Percentiles rank a stretch among this genome's conserved stretches.
Evolutionary conservation across 2,329 filamentous ascomycete genomes (phyloP).

Genomic region (Harringtonia aguacate): DNA sequence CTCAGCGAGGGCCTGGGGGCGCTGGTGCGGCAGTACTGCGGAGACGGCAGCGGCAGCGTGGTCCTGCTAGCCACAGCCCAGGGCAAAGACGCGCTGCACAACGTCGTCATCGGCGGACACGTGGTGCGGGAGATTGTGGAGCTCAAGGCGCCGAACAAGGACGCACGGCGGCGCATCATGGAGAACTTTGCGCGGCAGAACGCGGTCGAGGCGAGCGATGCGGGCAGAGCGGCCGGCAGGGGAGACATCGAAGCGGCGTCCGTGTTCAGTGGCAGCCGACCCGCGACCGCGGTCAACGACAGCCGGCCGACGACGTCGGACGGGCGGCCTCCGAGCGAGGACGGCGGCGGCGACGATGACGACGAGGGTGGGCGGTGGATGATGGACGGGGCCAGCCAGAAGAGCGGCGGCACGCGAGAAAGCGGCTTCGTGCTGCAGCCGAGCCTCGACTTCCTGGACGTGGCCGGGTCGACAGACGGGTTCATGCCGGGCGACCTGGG

Average conservation of each 20-base stretch:
- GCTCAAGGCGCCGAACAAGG: slow-evolving; percentile 86
- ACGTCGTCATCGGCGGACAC: slow-evolving; percentile 81
- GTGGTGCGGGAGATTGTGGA: slow-evolving; percentile 85
- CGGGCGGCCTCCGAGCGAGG: slow-evolving; percentile 41
- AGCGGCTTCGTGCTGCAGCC: slow-evolving; percentile 64
- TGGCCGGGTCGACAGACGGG: slow-evolving; percentile 89
- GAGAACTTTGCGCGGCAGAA: slow-evolving; percentile 61
- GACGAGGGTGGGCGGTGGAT: slow-evolving; percentile 60
- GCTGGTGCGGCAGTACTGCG: slow-evolving; percentile 76
- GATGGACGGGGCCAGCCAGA: slow-evolving; percentile 60
- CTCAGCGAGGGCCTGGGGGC: slow-evolving; percentile 82
- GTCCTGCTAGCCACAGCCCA: slow-evolving; percentile 86
- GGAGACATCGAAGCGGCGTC: not conserved
- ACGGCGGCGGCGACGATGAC: slow-evolving; percentile 40
- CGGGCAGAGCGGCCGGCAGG: slow-evolving; percentile 11
- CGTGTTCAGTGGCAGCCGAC: no score
- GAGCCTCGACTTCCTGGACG: slow-evolving; percentile 79
- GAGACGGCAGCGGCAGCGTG: slow-evolving; percentile 65
- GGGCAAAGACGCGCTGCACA: slow-evolving; percentile 85
- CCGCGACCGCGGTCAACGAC: no score
- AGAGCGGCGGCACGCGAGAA: slow-evolving; percentile 30
- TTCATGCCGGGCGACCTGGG: slow-evolving; percentile 96
- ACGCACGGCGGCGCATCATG: slow-evolving; percentile 71
- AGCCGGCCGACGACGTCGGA: slow-evolving; percentile 49
- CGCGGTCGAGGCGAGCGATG: slow-evolving; percentile 27